phyloP scores from a whole-genome alignment of 106 monocot species.

The Dioscorea zingiberensis region DNA sequence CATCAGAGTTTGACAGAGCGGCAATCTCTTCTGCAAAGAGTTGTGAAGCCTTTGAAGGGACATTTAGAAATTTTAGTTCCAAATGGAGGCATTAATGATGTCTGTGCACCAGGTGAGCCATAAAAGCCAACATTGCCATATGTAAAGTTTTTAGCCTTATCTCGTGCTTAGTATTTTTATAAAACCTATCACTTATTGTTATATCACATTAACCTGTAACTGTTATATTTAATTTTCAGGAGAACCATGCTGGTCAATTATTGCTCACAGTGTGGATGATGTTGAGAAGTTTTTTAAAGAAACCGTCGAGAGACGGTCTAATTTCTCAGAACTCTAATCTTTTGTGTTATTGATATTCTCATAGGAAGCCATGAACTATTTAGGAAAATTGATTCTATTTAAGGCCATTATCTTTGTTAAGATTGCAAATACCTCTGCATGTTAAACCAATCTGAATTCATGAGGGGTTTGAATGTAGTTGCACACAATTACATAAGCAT shows the following conservation, averaged over 20 bases:
- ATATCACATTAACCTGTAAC: not conserved
- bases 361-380: no score
- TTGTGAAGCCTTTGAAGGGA: constrained; percentile 74
- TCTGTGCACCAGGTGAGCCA: constrained; percentile 40
- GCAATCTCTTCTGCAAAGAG: constrained; percentile 64
- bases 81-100: constrained; percentile 60
- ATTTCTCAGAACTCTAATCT: not conserved
- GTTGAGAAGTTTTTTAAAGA: constrained; percentile 90
- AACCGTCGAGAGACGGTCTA: constrained; percentile 83
- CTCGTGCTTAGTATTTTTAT: not conserved
- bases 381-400: no score
- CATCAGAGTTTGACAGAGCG: constrained; percentile 91
- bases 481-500: no score
- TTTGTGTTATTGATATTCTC: no score
- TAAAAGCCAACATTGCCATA: not conserved
- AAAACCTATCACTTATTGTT: not conserved
- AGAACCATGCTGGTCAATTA: constrained; percentile 84
- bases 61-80: constrained; percentile 82
- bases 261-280: constrained; percentile 71
- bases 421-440: no score
- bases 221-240: constrained; percentile 26
- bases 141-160: not conserved
- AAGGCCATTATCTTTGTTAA: no score
- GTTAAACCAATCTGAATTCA: no score
- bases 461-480: no score